phyloP scores from a whole-genome alignment of 768 basidiomycete species.

The Tephrocybe rancida region DNA sequence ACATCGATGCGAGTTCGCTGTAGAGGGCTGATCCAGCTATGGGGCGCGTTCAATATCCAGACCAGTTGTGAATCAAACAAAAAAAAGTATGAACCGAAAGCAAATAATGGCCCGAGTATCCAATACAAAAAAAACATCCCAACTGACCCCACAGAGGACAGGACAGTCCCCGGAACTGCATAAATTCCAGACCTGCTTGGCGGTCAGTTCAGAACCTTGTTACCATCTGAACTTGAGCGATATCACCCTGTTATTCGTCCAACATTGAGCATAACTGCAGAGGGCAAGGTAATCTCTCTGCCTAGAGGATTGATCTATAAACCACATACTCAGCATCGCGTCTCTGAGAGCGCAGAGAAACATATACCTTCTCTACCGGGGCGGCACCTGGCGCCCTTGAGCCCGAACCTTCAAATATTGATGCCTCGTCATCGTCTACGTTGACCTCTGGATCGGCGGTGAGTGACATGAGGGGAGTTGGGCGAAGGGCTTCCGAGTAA shows the following conservation, averaged over 20 bases:
- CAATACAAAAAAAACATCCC: slow-evolving; percentile 34
- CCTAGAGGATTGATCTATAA: slow-evolving; percentile 31
- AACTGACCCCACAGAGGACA: slow-evolving; percentile 39
- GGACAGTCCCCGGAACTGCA: slow-evolving; percentile 34
- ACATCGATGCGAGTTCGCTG: slow-evolving; percentile 48
- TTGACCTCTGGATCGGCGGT: not conserved
- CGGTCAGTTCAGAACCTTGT: not conserved
- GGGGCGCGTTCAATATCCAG: not conserved
- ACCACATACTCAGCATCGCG: not conserved
- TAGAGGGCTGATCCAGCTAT: slow-evolving; percentile 39
- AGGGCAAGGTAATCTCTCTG: slow-evolving; percentile 32
- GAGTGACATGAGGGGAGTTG: not conserved
- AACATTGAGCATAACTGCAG: slow-evolving; percentile 37
- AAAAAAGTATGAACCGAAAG: slow-evolving; percentile 25
- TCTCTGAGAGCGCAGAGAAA: not conserved
- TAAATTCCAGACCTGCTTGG: slow-evolving; percentile 36
- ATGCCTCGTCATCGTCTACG: not conserved
- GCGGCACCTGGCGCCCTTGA: slow-evolving; percentile 16
- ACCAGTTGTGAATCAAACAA: not conserved
- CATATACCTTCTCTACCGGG: slow-evolving; percentile 27
- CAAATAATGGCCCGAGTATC: slow-evolving; percentile 33
- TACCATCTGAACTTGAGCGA: not conserved
- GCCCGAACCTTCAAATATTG: not conserved
- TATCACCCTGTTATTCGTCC: slow-evolving; percentile 25
- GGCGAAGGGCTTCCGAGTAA: not conserved